Percentiles rank a stretch among this genome's conserved stretches.
Evolutionary conservation across 495 filamentous ascomycete genomes (phyloP).

Genomic region (Podospora anserina): DNA sequence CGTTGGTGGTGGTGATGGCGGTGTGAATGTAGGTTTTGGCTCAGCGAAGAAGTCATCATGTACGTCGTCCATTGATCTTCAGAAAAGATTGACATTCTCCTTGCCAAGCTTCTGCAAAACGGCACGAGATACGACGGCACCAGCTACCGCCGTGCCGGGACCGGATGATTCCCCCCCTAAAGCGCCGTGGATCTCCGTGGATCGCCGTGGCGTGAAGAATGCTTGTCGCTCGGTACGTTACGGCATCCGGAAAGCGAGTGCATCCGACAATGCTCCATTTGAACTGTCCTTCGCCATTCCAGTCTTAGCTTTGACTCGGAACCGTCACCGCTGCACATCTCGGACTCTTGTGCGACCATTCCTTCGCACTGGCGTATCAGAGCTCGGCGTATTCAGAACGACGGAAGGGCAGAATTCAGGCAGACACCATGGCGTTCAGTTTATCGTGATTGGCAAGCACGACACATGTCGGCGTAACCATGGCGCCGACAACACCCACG

Average conservation of each 20-base stretch:
- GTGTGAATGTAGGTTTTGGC: not conserved
- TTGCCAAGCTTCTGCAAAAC: not conserved
- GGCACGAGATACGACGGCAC: not conserved
- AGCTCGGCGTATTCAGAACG: no score
- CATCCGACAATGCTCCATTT: no score
- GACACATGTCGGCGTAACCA: not conserved
- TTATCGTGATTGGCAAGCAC: not conserved
- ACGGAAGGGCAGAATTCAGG: no score
- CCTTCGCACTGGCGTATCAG: not conserved
- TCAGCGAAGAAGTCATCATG: no score
- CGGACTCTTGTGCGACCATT: not conserved
- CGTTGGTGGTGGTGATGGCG: not conserved
- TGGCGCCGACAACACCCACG: not conserved
- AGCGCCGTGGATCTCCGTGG: conserved; percentile 1
- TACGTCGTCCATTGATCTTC: not conserved
- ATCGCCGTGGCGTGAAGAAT: not conserved
- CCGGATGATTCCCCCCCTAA: not conserved
- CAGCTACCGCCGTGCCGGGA: not conserved
- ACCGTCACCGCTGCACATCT: not conserved
- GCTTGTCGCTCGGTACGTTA: not conserved
- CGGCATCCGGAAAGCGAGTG: no score
- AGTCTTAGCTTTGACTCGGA: no score
- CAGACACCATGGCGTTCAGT: no score
- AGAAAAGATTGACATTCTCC: not conserved
- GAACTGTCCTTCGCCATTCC: no score